Evolutionary conservation across 1,139 yeast genomes (phyloP), one percentile per base, ranked within the genome.

Genomic region (Debaryomyces robertsiae): DNA sequence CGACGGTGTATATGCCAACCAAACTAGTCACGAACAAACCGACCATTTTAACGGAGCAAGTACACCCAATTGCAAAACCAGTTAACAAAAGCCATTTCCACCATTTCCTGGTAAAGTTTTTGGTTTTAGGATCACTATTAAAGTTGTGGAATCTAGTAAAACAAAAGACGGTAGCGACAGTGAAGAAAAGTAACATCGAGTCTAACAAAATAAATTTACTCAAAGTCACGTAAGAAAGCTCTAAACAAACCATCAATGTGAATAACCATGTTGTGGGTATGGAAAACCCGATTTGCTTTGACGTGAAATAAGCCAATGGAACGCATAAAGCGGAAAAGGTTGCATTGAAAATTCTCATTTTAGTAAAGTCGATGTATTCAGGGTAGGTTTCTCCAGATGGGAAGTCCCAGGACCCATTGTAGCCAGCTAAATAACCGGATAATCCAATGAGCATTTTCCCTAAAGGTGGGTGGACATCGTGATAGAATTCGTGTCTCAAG

Each of bases 381-480:
- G 98, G 98, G 66, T 84, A 94, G 40, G 64, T 67, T 44, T 80
- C 79, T 43, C 98, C 97, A 40, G 95, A 84, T 37, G 90, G 91
- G 69, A 94, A 94, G 56, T 84, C 94, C 83, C 94, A 94, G 2
- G 95, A 83, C 29, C 98, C 98, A 61, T 93, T 87, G 71, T 90
- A 93, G 36, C 95, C 95, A 27, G 97, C 97, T 50, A 94, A 59
- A 58, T 85, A 90, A 11, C 98, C 99, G 10, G 96, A 87, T 31
- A 94, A 73, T 1, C 97, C 99, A 49, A 91, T 91, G 48, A 94
- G 76, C 96, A 94, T 90, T 66, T 94, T 94, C 28, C 98, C 98
- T 55, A 94, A 77, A 2, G 98, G 98, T 39, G 99, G 99, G 64
- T 93, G 99, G 44, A 93, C 98, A 67, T 93, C 99, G 61, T 90